phyloP scores from a whole-genome alignment of 129 eudicot genomes.

The Calendula officinalis region DNA sequence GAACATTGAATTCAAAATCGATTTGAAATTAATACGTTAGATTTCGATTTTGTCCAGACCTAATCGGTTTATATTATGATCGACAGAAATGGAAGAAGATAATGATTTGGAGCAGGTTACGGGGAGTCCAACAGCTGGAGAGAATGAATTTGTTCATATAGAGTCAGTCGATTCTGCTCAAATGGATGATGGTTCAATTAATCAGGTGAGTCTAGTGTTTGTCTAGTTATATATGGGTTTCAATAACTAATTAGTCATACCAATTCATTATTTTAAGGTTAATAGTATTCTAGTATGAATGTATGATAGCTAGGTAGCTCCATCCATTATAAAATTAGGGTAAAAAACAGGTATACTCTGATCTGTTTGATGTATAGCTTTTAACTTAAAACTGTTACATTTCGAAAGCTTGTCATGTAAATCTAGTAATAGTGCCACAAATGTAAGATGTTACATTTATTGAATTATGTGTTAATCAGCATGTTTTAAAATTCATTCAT shows the following conservation, averaged over 20 bases:
- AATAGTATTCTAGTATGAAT: slow-evolving; percentile 15
- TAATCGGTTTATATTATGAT: slow-evolving; percentile 36
- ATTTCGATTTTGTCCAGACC: slow-evolving; percentile 34
- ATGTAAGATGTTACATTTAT: no score
- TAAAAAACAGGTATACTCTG: slow-evolving; percentile 7
- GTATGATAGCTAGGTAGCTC: neutral
- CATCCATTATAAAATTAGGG: slow-evolving; percentile 2
- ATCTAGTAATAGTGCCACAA: neutral
- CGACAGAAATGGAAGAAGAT: slow-evolving; percentile 55
- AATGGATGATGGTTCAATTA: slow-evolving; percentile 32
- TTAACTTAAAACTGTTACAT: neutral
- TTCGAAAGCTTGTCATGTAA: neutral
- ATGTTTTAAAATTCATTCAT: no score
- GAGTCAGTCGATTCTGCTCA: slow-evolving; percentile 41
- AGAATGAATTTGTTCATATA: slow-evolving; percentile 35
- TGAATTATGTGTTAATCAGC: no score
- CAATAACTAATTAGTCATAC: neutral
- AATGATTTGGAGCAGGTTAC: slow-evolving; percentile 41
- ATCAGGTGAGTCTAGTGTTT: slow-evolving; percentile 37
- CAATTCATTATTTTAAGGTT: neutral
- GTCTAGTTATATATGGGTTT: slow-evolving; percentile 9
- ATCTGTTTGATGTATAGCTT: slow-evolving; percentile 7
- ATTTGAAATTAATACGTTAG: slow-evolving; percentile 18
- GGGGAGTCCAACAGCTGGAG: slow-evolving; percentile 36
- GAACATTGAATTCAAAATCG: neutral